Base-by-base conservation (phyloP, 2,329 filamentous ascomycete species). In the Thelonectria olida region DNA sequence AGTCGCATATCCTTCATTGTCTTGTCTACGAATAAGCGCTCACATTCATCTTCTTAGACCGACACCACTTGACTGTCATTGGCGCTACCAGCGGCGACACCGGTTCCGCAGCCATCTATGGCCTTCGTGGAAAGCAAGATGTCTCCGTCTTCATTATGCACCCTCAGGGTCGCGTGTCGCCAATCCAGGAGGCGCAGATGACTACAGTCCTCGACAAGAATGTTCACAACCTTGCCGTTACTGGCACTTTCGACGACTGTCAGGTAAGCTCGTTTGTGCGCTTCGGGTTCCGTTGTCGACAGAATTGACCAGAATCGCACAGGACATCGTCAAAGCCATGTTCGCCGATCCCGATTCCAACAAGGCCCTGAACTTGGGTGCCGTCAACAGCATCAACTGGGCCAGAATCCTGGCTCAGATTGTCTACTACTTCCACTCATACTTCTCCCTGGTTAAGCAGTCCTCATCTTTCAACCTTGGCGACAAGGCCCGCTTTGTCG, bases 351-450 rank as follows among this genome's bases (percentile, higher is more conserved):
- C 90, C 3, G 89, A 93, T 56, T 91, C 92, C 75, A 98, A 98
- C 83, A 82, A 85, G 69, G 88, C 87, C 2, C 88, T 95, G 73
- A 93, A 92, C 68, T 90, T 98, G 42, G 95, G 92, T 39, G 95
- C 96, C 42, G 93, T 98, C 68, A 98, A 98, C 83, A 96, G 92
- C 45, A 98, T 98, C 81, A 98, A 98, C 81, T 97, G 91, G 87
- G 92, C 94, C 2, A 87, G 96, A 70, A 98, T 99, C 69, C 86
- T 99, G 36, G 95, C 96, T 12, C 96, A 99, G 81, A 97, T 97
- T 66, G 93, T 92, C 62, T 98, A 97, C 85, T 99, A 97, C 84
- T 97, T 97, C 83, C 85, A 96, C 78, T 89, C 96, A 12, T 98
- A 98, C 84, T 97, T 97, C 80, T 82, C 89, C 13, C 88, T 99